phyloP scores from a whole-genome alignment of 2,329 filamentous ascomycete species.

The Cordyceps fumosorosea region DNA sequence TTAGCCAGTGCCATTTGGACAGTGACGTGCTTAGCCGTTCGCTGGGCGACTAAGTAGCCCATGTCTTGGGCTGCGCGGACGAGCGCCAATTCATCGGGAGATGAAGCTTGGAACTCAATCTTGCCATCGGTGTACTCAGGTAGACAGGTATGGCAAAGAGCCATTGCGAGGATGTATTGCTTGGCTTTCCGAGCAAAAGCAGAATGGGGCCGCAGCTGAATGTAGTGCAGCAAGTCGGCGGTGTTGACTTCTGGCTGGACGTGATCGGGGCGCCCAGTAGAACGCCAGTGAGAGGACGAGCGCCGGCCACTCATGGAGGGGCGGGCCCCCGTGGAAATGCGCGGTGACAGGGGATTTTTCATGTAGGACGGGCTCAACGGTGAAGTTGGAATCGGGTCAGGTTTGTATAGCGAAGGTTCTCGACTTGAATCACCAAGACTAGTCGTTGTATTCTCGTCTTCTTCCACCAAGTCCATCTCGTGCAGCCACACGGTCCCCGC shows the following conservation, averaged over 20 bases:
- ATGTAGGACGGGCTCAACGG: constrained; percentile 22
- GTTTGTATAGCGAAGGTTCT: constrained; percentile 23
- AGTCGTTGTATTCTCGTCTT: constrained; percentile 16
- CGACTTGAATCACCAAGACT: constrained; percentile 19
- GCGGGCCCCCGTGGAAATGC: constrained; percentile 25
- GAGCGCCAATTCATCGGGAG: constrained; percentile 82
- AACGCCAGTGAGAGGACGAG: constrained; percentile 45
- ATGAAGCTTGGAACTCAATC: constrained; percentile 80
- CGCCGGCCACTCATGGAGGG: constrained; percentile 28
- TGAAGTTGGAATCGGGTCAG: constrained; percentile 22
- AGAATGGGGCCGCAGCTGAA: constrained; percentile 67
- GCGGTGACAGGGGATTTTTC: constrained; percentile 22
- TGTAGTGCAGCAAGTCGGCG: constrained; percentile 68
- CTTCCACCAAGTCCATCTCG: constrained; percentile 59
- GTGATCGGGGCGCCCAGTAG: constrained; percentile 41
- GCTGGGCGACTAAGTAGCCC: constrained; percentile 69
- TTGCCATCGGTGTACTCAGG: constrained; percentile 66
- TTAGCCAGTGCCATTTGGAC: constrained; percentile 35
- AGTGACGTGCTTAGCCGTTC: constrained; percentile 63
- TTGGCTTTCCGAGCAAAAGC: constrained; percentile 71
- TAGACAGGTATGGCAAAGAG: constrained; percentile 85
- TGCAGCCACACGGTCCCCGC: constrained; percentile 87
- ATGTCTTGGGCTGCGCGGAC: constrained; percentile 80
- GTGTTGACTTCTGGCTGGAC: constrained; percentile 57
- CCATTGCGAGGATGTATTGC: constrained; percentile 77